These are phyloP conservation scores for Candida morakotiae DNA, from an alignment of 805 yeast genomes.

Conservation along the genomic window DNA sequence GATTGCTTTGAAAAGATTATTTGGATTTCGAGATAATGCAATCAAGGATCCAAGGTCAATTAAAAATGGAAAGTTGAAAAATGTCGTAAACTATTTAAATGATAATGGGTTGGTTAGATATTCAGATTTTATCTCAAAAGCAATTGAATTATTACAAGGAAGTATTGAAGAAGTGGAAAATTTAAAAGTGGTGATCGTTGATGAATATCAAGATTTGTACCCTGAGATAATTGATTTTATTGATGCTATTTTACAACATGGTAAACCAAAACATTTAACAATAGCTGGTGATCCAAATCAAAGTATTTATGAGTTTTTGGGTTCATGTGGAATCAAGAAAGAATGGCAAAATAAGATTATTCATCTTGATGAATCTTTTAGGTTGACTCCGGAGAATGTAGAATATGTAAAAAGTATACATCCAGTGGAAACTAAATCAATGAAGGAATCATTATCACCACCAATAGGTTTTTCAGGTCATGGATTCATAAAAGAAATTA, in stretches of 20 bases:
- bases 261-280: conserved; percentile 46
- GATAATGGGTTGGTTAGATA: conserved; percentile 31
- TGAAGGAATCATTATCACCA: conserved; percentile 14
- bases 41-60: conserved; percentile 21
- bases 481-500: conserved; percentile 44
- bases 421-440: conserved; percentile 11
- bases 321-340: conserved; percentile 40
- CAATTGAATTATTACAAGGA: conserved; percentile 22
- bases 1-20: conserved; percentile 31
- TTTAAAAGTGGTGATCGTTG: conserved; percentile 48
- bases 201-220: conserved; percentile 73
- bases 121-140: conserved; percentile 31
- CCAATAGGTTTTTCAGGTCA: conserved; percentile 36
- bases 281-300: conserved; percentile 73
- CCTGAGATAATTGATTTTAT: conserved; percentile 46
- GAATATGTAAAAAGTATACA: conserved; percentile 33
- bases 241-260: conserved; percentile 28
- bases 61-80: conserved; percentile 22
- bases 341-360: conserved; percentile 25
- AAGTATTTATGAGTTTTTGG: conserved; percentile 64
- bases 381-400: conserved; percentile 58
- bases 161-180: conserved; percentile 20
- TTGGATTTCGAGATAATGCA: conserved; percentile 28
- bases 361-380: conserved; percentile 48
- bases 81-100: conserved; percentile 25